Percentiles rank a stretch among this genome's conserved stretches.
These are phyloP conservation scores for Cyberlindnera sargentensis DNA, from an alignment of 805 yeast species.

Conservation along the genomic window DNA sequence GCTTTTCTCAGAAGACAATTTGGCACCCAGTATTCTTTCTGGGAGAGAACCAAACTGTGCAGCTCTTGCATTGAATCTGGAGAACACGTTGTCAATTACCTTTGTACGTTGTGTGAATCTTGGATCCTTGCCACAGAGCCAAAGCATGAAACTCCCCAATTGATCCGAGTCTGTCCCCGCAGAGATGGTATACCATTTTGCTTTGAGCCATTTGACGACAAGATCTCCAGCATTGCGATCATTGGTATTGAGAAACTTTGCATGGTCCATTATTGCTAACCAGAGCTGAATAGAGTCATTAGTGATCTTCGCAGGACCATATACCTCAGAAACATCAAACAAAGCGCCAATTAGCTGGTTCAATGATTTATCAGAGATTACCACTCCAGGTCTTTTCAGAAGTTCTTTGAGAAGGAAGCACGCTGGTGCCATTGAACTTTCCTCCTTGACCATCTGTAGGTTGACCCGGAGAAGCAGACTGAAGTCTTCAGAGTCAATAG, in stretches of 20 bases:
- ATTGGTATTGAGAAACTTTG: constrained; percentile 28
- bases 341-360: constrained; percentile 41
- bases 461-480: constrained; percentile 24
- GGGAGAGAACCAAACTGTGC: constrained; percentile 1
- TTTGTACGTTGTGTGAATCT: not conserved
- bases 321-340: constrained; percentile 47
- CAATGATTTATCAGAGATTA: constrained; percentile 32
- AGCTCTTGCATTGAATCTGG: constrained; percentile 9
- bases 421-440: constrained; percentile 17
- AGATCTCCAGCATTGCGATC: constrained; percentile 25
- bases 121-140: constrained; percentile 33
- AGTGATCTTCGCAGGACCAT: constrained; percentile 49
- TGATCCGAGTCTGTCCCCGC: constrained; percentile 1
- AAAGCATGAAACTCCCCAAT: constrained; percentile 32
- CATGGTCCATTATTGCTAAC: constrained; percentile 35
- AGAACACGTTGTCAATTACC: constrained; percentile 5
- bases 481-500: constrained; percentile 10
- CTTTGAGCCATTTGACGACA: constrained; percentile 44
- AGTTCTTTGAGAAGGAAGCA: constrained; percentile 19
- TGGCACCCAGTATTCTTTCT: constrained; percentile 5
- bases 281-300: constrained; percentile 48
- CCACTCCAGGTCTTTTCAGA: constrained; percentile 8
- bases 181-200: constrained; percentile 33
- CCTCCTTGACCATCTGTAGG: constrained; percentile 27
- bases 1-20: not conserved